phyloP scores from a whole-genome alignment of 768 basidiomycete species.

The Grammothele lineata region DNA sequence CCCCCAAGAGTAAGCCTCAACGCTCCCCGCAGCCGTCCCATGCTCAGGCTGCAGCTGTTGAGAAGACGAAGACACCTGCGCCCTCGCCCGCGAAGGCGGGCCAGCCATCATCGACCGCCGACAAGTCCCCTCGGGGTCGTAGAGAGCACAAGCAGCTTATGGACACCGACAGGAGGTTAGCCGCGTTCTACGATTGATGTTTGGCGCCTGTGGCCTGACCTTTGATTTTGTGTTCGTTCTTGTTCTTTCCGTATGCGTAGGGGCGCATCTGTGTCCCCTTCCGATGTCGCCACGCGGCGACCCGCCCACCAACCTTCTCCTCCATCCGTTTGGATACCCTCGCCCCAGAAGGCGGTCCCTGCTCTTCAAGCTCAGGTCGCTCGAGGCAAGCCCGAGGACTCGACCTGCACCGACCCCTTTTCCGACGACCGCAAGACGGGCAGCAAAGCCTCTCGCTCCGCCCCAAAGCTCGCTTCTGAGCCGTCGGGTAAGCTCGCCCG shows the following conservation, averaged over 20 bases:
- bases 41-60: conserved; percentile 24
- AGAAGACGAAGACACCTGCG: conserved; percentile 27
- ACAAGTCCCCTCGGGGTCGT: conserved; percentile 30
- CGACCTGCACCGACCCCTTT: conserved; percentile 46
- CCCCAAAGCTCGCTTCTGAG: conserved; percentile 41
- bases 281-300: conserved; percentile 41
- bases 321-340: conserved; percentile 39
- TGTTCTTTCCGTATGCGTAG: too few species aligned
- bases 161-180: conserved; percentile 40
- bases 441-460: conserved; percentile 22
- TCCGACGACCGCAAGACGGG: conserved; percentile 31
- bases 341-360: conserved; percentile 59
- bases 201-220: conserved; percentile 27
- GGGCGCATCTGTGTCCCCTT: conserved; percentile 41
- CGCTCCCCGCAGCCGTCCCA: conserved; percentile 25
- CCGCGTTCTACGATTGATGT: conserved; percentile 9
- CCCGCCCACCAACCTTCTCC: conserved; percentile 63
- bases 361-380: conserved; percentile 18
- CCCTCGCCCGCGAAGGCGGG: conserved; percentile 15
- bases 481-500: conserved; percentile 57
- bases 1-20: conserved; percentile 34
- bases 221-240: not conserved
- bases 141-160: conserved; percentile 36
- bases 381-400: conserved; percentile 12
- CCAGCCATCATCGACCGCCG: conserved; percentile 13